Conservation (phyloP, 2,329 filamentous ascomycete genomes). For the Fusarium sp. region DNA sequence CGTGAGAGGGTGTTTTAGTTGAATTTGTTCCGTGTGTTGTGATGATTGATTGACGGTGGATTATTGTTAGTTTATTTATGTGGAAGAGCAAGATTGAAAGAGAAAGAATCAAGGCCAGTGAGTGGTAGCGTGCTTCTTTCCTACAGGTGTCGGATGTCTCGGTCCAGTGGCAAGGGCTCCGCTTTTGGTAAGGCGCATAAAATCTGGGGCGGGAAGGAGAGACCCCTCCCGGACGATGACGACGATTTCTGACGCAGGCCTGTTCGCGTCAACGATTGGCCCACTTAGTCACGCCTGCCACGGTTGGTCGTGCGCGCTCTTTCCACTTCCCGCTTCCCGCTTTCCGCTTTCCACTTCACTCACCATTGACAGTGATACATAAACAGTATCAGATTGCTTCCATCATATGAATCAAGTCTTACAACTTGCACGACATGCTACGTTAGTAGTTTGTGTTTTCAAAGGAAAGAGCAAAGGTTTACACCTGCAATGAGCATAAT, state of each 20-base stretch:
- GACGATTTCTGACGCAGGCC: slow-evolving; percentile 13
- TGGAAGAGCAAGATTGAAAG: slow-evolving; percentile 13
- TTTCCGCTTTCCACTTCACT: neutral
- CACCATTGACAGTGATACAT: neutral
- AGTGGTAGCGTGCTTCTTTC: slow-evolving; percentile 29
- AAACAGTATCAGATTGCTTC: neutral
- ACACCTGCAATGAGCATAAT: slow-evolving; percentile 10
- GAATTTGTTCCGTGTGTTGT: neutral
- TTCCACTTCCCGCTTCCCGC: neutral
- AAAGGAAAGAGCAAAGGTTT: no score
- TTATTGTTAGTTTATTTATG: slow-evolving; percentile 1
- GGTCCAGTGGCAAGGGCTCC: slow-evolving; percentile 42
- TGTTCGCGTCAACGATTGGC: slow-evolving; percentile 13
- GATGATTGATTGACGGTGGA: neutral
- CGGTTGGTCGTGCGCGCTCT: neutral
- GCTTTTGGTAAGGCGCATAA: slow-evolving; percentile 34
- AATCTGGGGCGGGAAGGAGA: slow-evolving; percentile 31
- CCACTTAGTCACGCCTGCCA: neutral
- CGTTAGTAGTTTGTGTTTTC: no score
- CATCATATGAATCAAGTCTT: no score
- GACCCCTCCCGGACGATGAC: slow-evolving; percentile 29
- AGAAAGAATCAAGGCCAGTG: slow-evolving; percentile 2
- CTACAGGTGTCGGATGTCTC: slow-evolving; percentile 41
- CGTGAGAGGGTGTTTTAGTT: slow-evolving; percentile 7
- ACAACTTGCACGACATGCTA: no score